Base-by-base conservation (phyloP, 75 land plant genomes). In the Larix kaempferi region DNA sequence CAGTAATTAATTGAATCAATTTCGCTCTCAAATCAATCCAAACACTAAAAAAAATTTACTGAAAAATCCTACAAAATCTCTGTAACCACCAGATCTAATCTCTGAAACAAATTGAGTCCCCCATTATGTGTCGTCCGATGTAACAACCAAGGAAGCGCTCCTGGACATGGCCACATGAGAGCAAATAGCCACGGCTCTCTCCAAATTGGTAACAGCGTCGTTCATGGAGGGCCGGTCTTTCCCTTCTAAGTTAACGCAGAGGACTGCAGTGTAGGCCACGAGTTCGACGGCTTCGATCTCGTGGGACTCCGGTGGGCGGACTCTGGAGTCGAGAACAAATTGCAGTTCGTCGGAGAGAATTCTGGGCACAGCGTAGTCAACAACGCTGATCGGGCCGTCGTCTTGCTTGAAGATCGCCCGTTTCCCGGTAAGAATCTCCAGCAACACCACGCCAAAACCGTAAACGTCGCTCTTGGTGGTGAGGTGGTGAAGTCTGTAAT, bases 381-480 rank as follows among this genome's bases (percentile, higher is more conserved):
- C 95, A 60, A 93, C 77, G 59, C 88, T 90, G 54, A 82, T 71
- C 14, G 93, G 88, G 2, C 71, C 49, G 10, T 75, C 82, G 15
- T 35, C 78, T 26, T 52, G 76, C 82, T 86, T 90, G 80, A 82
- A 84, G 22, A 93, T 91, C 3, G 95, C 95, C 21, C 88, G 73
- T 65, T 85, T 84, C 41, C 95, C 95, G 3, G 95, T 93, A 35
- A 93, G 55, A n/a, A 93, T 73, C 71, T 93, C 95, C 35, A 93
- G 76, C 56, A 93, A 44, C 59, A 93, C 95, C 35, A 93, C 89
- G 2, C 95, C 95, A 13, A 93, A 80, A 22, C 95, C 93, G 44
- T 93, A 93, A 2, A 93, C 95, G 56, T 93, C 95, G 59, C 93
- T 93, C 88, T 93, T 93, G 33, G 89, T 82, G 0, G 95, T 90